phyloP scores from a whole-genome alignment of 1,284 basidiomycete species.

The Melampsora occidentalis region DNA sequence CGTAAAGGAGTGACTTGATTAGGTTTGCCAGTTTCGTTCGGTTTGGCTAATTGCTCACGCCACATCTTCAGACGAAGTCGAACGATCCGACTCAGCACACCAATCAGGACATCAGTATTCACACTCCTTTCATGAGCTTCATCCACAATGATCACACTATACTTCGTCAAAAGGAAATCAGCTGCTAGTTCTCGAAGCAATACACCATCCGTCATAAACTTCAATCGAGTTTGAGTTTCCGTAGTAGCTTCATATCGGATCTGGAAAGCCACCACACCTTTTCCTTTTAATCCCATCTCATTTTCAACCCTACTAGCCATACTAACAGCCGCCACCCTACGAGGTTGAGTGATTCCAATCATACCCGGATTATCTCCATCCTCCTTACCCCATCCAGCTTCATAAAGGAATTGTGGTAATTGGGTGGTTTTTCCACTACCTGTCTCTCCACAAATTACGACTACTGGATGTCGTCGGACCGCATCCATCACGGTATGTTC shows the following conservation, averaged over 20 bases:
- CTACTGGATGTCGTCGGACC: conserved; percentile 75
- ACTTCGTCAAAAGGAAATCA: conserved; percentile 84
- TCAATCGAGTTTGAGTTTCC: conserved; percentile 82
- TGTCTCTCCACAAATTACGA: conserved; percentile 76
- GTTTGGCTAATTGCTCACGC: conserved; percentile 61
- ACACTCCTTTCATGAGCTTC: conserved; percentile 98
- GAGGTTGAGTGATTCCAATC: conserved; percentile 95
- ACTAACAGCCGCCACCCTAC: conserved; percentile 93
- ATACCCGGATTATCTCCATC: conserved; percentile 91
- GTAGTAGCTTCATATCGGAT: conserved; percentile 95
- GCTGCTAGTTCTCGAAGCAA: conserved; percentile 84
- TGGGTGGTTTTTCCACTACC: conserved; percentile 99
- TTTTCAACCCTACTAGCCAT: conserved; percentile 87
- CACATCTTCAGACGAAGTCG: conserved; percentile 83
- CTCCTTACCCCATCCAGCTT: conserved; percentile 86
- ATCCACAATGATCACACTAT: conserved; percentile 92
- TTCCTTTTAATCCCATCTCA: conserved; percentile 71
- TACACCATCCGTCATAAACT: conserved; percentile 99
- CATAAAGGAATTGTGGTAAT: conserved; percentile 86
- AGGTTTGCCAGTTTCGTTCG: conserved; percentile 4
- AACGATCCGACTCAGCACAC: conserved; percentile 86
- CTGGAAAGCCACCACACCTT: conserved; percentile 81
- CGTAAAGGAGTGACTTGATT: conserved; percentile 68
- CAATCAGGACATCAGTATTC: conserved; percentile 96
- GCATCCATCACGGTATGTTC: conserved; percentile 93